A percentile compares a stretch with the other conserved stretches of the same genome.
phyloP scores from a whole-genome alignment of 179 eudicot genomes.

The Silene noctiflora region DNA sequence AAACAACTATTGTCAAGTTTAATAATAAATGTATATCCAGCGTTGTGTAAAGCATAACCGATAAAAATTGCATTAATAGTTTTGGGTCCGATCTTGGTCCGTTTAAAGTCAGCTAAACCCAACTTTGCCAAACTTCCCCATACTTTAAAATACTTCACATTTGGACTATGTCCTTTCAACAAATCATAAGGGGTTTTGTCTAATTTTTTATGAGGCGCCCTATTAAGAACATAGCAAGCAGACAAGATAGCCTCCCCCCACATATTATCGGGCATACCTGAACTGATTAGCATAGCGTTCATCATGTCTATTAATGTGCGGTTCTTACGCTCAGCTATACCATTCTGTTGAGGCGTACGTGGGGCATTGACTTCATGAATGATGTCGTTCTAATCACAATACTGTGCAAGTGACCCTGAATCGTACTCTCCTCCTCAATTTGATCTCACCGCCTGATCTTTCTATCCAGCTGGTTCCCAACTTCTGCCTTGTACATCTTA shows the following conservation, averaged over 20 bases:
- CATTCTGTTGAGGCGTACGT: neutral
- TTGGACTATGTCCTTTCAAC: neutral
- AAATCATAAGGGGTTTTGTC: neutral
- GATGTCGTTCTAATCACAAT: neutral
- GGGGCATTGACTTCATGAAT: neutral
- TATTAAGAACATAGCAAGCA: too few relatives aligned
- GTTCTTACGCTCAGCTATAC: neutral
- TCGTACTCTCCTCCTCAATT: neutral
- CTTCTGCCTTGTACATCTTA: neutral
- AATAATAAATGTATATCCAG: neutral
- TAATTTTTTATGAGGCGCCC: too few relatives aligned
- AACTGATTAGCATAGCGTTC: slow-evolving; percentile 1
- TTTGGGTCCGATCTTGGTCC: neutral
- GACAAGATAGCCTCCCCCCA: neutral
- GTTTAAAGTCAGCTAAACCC: neutral
- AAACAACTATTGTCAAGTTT: neutral
- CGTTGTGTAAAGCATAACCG: neutral
- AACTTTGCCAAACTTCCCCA: neutral
- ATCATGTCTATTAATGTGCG: neutral
- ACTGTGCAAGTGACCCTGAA: neutral
- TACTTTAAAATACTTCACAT: neutral
- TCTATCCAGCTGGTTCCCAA: neutral
- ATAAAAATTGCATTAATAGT: neutral
- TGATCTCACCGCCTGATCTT: slow-evolving; percentile 1
- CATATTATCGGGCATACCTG: slow-evolving; percentile 1